Base-by-base conservation (phyloP, 2,329 filamentous ascomycete genomes). In the Corniculantispora saksenae region DNA sequence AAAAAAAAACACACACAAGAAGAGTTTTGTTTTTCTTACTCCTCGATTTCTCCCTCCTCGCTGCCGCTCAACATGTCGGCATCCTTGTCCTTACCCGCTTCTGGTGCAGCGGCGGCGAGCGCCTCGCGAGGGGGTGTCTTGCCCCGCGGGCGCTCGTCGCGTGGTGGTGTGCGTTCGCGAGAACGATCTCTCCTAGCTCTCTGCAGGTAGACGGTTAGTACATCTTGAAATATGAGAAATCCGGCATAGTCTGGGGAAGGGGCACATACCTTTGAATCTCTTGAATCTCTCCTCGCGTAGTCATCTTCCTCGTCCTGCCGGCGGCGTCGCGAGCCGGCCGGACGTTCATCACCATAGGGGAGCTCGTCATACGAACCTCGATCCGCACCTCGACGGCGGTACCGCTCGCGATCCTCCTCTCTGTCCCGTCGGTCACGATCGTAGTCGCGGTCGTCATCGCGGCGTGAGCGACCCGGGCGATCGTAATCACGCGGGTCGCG, bases 41-140 rank as follows among this genome's bases (percentile, higher is more conserved):
- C 94, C 78, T 97, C 95, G 72, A 99, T 98, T 81, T 99, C 95
- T 61, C 95, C 95, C 79, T 99, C 95, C 80, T 99, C 95, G 74
- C 94, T 97, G 61, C 95, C 95, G 66, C 83, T 86, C 56, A 83
- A 81, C 60, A 87, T 82, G 69, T 91, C 88, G 72, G 61, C 32
- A 17, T 81, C 81, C 45, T 71, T 72, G 47, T 74, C 73, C 61
- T 75, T 67, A 45, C 69, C 68, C 50, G 72, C 66, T 29, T 65
- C 62, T n/a, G 66, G 55, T 25, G 67, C 48, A 15, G 66, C 60
- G 27, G 69, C 66, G 68, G 58, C 23, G 19, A 54, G 45, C 15
- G 59, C 59, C 7, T 68, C 65, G 47, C 72, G 69, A 29, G 81
- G 81, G 50, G 86, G 84, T 58, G 85, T 85, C 77, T 83, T 89